Base-by-base conservation (phyloP, 768 basidiomycete species). In the Dioszegia hungarica region DNA sequence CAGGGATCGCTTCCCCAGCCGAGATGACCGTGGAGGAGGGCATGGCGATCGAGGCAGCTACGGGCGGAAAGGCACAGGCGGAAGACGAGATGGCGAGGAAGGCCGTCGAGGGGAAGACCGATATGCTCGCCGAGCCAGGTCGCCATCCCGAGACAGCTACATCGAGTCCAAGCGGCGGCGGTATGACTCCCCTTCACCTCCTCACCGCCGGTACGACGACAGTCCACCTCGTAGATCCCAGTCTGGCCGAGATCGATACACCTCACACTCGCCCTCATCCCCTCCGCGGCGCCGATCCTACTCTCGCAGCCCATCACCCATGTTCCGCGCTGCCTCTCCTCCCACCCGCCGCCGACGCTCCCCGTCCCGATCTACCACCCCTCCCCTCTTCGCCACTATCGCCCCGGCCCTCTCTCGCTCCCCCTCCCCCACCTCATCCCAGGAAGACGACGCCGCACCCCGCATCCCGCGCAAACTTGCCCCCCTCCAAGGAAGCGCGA, bases 401-500 rank as follows among this genome's bases (percentile, higher is more conserved):
- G 56, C 59, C 29, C 31, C 38, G 50, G 57, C 31, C 50, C 51
- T 37, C 12, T 66, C 68, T 22, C 43, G 57, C 39, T 59, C 66
- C 27, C 44, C 58, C 31, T 61, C 64, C 3, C 60, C 56, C 5
- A 56, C 56, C 11, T 44, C 56, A 43, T 63, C 66, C 28, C 61
- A 57, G 17, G 66, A 63, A 8, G 62, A 37, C 19, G 43, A 36
- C 43, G 19, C 17, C 34, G 19, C 39, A 2, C 36, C 24, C n/a
- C 39, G 52, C 6, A 36, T 49, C 9, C 43, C 50, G 28, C 19
- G 53, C 49, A 84, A 85, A 36, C 82, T 95, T 10, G 82, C 80
- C 27, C 88, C 89, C 5, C 82, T 97, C 15, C 79, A 81, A 48
- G 86, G 88, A n/a, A 90, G 89, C 22, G 82, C 84, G 6, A 67